These are phyloP conservation scores for Lasiosphaeriaceae sp. DNA, from an alignment of 495 filamentous ascomycete species.

Conservation along the genomic window DNA sequence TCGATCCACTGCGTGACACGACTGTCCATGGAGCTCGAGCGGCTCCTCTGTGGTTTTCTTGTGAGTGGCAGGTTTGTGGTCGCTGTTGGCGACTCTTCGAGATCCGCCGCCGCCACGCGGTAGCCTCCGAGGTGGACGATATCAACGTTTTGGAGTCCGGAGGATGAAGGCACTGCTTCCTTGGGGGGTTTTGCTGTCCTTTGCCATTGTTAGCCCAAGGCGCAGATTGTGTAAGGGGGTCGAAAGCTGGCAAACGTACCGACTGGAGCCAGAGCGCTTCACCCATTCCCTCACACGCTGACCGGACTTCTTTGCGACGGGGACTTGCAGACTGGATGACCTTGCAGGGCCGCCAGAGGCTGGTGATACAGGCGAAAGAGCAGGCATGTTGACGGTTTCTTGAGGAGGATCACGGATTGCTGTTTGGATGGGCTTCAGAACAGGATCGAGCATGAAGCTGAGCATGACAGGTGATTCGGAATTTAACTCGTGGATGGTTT, in stretches of 20 bases:
- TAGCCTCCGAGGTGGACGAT: conserved; percentile 34
- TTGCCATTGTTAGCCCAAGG: background rate
- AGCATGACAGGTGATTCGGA: conserved; percentile 1
- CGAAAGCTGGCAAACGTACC: conserved; percentile 5
- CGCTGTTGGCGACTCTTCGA: conserved; percentile 7
- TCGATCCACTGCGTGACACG: conserved; percentile 35
- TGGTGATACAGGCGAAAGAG: background rate
- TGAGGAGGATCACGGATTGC: background rate
- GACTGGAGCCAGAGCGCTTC: conserved; percentile 23
- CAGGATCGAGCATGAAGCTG: background rate
- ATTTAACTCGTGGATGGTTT: conserved; percentile 16
- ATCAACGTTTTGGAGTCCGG: conserved; percentile 9
- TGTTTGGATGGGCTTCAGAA: conserved; percentile 3
- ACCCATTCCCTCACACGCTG: conserved; percentile 25
- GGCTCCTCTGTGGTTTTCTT: background rate
- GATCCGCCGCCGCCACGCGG: conserved; percentile 16
- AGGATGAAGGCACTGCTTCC: background rate
- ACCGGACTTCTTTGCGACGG: conserved; percentile 15
- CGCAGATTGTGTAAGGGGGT: background rate
- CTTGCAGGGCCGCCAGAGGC: background rate
- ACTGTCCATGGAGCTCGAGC: conserved; percentile 18
- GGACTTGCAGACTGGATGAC: conserved; percentile 1
- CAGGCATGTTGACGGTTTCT: background rate
- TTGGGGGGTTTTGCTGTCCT: background rate
- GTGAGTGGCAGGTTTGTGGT: background rate